These are phyloP conservation scores for Aspergillus phoenicis DNA, from an alignment of 2,329 filamentous ascomycete genomes.

Conservation along the genomic window DNA sequence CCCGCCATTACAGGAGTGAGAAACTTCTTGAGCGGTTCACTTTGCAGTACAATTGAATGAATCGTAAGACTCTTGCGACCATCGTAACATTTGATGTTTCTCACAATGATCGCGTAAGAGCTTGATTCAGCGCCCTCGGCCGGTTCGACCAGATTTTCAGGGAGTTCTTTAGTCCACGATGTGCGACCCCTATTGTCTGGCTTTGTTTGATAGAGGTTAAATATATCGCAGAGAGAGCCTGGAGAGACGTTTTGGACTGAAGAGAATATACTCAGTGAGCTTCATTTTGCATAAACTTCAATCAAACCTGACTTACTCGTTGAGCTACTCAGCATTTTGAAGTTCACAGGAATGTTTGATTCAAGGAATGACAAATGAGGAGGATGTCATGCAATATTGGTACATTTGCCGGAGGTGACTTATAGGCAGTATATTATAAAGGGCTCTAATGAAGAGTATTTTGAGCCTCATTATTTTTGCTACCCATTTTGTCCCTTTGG, in stretches of 20 bases:
- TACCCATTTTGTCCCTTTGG: no score
- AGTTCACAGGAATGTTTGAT: no score
- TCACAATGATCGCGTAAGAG: conserved; percentile 63
- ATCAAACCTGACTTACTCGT: no score
- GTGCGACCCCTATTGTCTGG: not conserved
- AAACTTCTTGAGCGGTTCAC: not conserved
- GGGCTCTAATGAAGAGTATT: no score
- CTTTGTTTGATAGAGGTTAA: not conserved
- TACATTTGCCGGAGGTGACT: no score
- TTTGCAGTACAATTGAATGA: conserved; percentile 47
- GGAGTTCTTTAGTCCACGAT: not conserved
- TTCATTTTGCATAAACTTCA: no score
- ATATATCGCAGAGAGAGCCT: not conserved
- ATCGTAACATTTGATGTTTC: conserved; percentile 61
- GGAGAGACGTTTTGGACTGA: not conserved
- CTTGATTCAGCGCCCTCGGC: conserved; percentile 63
- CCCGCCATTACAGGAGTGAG: not conserved
- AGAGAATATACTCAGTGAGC: no score
- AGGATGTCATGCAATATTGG: no score
- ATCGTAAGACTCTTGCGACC: conserved; percentile 63
- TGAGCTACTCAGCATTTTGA: no score
- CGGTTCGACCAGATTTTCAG: not conserved
- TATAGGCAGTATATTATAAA: no score
- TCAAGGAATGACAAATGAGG: no score
- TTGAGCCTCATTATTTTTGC: no score